These are phyloP conservation scores for Saccharomycopsis sp. DNA, from an alignment of 805 yeast species.

Conservation along the genomic window DNA sequence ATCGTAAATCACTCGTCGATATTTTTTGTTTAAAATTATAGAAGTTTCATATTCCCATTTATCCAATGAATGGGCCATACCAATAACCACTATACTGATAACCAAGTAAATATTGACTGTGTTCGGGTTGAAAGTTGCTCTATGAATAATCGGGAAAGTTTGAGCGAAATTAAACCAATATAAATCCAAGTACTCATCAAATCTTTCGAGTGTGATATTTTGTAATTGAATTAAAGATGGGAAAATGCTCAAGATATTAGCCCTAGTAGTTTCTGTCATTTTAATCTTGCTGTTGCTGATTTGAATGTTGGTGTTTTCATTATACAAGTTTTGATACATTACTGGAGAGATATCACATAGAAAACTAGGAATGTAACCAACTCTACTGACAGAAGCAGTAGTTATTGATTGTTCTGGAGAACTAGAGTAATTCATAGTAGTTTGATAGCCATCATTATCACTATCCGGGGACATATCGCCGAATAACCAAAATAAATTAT, in stretches of 20 bases:
- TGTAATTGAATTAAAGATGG: background rate
- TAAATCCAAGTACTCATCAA: conserved; percentile 13
- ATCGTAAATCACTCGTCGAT: conserved; percentile 4
- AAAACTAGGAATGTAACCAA: background rate
- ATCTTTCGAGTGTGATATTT: conserved; percentile 6
- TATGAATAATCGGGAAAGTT: conserved; percentile 18
- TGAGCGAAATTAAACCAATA: conserved; percentile 19
- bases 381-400: background rate
- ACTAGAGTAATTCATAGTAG: background rate
- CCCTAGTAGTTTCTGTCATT: conserved; percentile 6
- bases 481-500: conserved; percentile 19
- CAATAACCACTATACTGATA: conserved; percentile 16
- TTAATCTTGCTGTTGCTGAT: background rate
- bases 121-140: conserved; percentile 18
- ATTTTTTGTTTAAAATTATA: conserved; percentile 7
- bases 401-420: background rate
- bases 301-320: background rate
- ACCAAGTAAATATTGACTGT: conserved; percentile 11
- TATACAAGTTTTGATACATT: background rate
- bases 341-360: no score
- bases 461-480: conserved; percentile 9
- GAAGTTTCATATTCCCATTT: conserved; percentile 8
- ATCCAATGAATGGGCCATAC: conserved; percentile 14
- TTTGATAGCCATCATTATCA: no score
- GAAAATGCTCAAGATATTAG: conserved; percentile 4